Conservation (phyloP, 176 grass and related monocot genomes). For the Triticum timopheevii region DNA sequence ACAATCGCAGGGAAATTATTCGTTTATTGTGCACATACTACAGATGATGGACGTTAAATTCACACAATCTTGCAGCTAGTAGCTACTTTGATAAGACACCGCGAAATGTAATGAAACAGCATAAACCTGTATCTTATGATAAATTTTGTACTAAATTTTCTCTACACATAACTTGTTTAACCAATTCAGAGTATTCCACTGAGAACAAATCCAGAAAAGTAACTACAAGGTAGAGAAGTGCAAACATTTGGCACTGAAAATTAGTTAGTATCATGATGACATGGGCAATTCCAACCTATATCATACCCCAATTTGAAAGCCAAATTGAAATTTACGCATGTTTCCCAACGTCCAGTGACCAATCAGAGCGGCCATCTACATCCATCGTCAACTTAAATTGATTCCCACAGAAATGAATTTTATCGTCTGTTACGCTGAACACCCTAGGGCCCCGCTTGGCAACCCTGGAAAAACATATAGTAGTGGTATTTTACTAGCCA, state of each 20-base stretch:
- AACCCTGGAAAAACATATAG: neutral
- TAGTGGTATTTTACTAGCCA: neutral
- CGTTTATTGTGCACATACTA: neutral
- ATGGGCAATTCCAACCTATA: neutral
- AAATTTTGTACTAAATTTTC: neutral
- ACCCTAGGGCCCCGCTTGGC: neutral
- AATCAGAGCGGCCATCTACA: neutral
- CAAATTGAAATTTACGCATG: neutral
- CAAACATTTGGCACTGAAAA: neutral
- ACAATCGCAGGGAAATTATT: neutral
- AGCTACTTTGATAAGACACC: neutral
- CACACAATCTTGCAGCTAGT: neutral
- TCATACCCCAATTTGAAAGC: neutral
- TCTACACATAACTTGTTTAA: rapidly evolving
- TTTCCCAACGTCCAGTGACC: neutral
- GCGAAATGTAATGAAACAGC: neutral
- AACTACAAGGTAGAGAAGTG: neutral
- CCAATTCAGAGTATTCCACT: neutral
- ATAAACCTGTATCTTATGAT: neutral
- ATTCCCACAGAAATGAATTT: neutral
- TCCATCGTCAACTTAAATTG: neutral
- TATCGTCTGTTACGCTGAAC: rapidly evolving
- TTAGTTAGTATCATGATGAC: neutral
- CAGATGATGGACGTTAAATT: neutral
- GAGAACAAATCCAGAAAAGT: neutral